Percentiles rank a stretch among this genome's conserved stretches.
Conservation (phyloP, 83 land plant genomes). For the Diphasiastrum complanatum region DNA sequence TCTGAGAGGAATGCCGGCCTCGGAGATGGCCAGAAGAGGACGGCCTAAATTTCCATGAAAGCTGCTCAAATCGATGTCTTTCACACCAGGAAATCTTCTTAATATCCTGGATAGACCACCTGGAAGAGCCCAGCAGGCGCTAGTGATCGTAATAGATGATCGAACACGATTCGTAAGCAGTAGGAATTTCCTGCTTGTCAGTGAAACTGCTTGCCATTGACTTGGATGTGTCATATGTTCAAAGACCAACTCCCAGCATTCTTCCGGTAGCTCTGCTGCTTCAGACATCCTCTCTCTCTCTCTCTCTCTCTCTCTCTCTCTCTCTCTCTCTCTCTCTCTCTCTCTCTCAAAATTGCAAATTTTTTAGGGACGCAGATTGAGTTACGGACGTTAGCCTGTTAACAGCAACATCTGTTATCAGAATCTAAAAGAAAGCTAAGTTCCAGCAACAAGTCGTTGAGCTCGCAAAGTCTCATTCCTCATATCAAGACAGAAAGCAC, state of each 20-base stretch:
- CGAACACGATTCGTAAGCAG: constrained; percentile 15
- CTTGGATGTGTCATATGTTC: constrained; percentile 8
- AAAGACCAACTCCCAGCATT: constrained; percentile 23
- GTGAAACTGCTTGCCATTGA: constrained; percentile 21
- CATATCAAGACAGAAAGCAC: too few species aligned
- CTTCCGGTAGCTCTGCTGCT: constrained; percentile 21
- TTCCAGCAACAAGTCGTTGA: too few species aligned
- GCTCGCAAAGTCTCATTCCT: too few species aligned
- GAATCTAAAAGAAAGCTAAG: too few species aligned
- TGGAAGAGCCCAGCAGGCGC: not conserved
- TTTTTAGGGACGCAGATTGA: too few species aligned
- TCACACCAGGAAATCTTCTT: constrained; percentile 27
- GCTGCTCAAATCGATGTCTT: constrained; percentile 7
- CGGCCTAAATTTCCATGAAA: constrained; percentile 20
- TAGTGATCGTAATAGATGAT: constrained; percentile 13
- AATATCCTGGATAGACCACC: constrained; percentile 16
- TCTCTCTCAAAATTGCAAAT: too few species aligned
- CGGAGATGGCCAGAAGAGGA: constrained; percentile 17
- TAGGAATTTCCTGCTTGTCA: constrained; percentile 19
- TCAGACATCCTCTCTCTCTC: too few species aligned
- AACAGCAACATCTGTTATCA: too few species aligned
- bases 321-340: too few species aligned
- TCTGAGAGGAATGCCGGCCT: constrained; percentile 19
- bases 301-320: too few species aligned
- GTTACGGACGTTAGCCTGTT: too few species aligned